Evolutionary conservation across 371 early-diverging fungal species (phyloP).

Genomic region (Mortierella sp.): DNA sequence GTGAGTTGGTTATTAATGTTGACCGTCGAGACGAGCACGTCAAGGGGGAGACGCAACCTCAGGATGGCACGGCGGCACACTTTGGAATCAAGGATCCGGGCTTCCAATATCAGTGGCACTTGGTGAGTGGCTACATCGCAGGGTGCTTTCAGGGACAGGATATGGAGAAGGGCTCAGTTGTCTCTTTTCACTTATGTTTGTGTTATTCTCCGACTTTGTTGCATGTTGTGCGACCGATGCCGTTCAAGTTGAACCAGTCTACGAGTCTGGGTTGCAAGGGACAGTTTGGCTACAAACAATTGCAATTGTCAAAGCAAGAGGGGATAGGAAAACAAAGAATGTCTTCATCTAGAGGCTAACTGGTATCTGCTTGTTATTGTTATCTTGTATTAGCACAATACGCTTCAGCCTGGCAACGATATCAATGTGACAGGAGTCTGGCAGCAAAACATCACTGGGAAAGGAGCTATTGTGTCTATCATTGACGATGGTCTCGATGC

Average conservation of each 20-base stretch:
- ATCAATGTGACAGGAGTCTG: constrained; percentile 95
- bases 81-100: constrained; percentile 76
- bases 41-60: constrained; percentile 34
- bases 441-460: constrained; percentile 87
- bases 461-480: constrained; percentile 88
- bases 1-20: constrained; percentile 20
- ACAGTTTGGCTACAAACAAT: neutral
- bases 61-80: constrained; percentile 31
- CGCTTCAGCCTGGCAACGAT: constrained; percentile 77
- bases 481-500: constrained; percentile 97
- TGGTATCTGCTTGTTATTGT: neutral
- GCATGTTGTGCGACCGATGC: neutral
- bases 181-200: neutral
- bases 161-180: neutral
- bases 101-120: constrained; percentile 87
- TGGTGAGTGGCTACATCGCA: constrained; percentile 63
- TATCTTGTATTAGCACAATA: constrained; percentile 75
- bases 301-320: neutral
- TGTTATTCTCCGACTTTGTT: neutral
- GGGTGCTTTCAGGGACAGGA: neutral
- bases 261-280: neutral
- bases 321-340: neutral
- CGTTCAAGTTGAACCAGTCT: neutral
- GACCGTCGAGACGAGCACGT: constrained; percentile 28
- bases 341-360: neutral